Percentiles rank a stretch among this genome's conserved stretches.
Conservation (phyloP, 108 stramenopile species). For the Ochromonas danica region DNA sequence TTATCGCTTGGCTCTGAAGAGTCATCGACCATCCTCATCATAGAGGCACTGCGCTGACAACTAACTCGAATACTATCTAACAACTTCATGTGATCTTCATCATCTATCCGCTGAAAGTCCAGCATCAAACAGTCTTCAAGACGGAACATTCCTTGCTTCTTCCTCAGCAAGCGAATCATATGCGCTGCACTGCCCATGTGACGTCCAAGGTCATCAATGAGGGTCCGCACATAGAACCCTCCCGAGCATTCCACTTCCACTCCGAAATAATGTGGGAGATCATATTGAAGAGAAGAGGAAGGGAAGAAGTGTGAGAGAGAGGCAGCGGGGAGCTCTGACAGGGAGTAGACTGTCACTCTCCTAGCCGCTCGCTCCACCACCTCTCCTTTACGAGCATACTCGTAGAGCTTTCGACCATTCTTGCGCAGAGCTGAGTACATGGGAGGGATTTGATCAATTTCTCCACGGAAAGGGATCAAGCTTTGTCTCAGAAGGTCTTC, state of each 20-base stretch:
- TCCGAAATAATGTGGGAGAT: constrained; percentile 48
- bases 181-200: constrained; percentile 69
- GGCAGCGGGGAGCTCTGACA: not conserved
- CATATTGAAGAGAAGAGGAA: not conserved
- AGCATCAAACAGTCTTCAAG: constrained; percentile 67
- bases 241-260: constrained; percentile 79
- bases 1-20: too few species aligned
- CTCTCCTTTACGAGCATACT: constrained; percentile 65
- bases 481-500: constrained; percentile 47
- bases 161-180: constrained; percentile 74
- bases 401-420: constrained; percentile 75
- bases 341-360: not conserved
- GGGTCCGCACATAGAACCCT: constrained; percentile 78
- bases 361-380: constrained; percentile 48
- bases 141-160: constrained; percentile 74
- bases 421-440: constrained; percentile 76
- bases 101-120: too few species aligned
- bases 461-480: constrained; percentile 65
- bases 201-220: constrained; percentile 77
- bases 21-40: too few species aligned
- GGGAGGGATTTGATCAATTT: constrained; percentile 80
- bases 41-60: too few species aligned
- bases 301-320: too few species aligned
- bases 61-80: too few species aligned
- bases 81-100: too few species aligned